Percentiles rank a stretch among this genome's conserved stretches.
Evolutionary conservation across 2,329 filamentous ascomycete species (phyloP).

Genomic region (Aspergillus brasiliensis): DNA sequence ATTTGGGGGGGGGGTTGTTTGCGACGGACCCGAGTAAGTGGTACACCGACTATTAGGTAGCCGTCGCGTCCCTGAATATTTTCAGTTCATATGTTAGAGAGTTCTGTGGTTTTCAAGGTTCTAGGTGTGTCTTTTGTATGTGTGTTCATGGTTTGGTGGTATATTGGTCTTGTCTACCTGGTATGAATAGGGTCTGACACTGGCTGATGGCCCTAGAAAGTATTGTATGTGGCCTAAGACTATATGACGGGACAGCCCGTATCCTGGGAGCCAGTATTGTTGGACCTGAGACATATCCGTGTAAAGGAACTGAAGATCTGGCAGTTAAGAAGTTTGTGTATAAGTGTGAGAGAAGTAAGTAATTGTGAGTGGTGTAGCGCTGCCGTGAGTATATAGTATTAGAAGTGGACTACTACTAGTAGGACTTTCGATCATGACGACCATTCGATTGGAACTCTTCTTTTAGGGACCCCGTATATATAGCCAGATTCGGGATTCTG

Average conservation of each 20-base stretch:
- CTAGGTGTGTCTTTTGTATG: too few species aligned
- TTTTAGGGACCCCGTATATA: slow-evolving; percentile 9
- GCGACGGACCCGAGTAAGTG: slow-evolving; percentile 47
- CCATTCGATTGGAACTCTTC: background rate
- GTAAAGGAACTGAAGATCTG: too few species aligned
- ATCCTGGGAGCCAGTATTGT: slow-evolving; percentile 54
- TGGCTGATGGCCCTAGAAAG: slow-evolving; percentile 51
- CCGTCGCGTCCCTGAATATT: slow-evolving; percentile 49
- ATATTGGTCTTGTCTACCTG: slow-evolving; percentile 38
- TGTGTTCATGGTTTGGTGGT: too few species aligned
- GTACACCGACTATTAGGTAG: slow-evolving; percentile 50
- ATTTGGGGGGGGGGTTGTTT: slow-evolving; percentile 1
- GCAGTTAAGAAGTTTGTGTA: too few species aligned
- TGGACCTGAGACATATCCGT: slow-evolving; percentile 40
- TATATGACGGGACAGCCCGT: slow-evolving; percentile 52
- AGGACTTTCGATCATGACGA: background rate
- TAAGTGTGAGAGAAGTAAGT: background rate
- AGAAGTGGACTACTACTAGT: background rate
- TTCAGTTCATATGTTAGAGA: background rate
- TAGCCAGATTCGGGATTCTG: slow-evolving; percentile 1
- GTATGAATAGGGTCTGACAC: slow-evolving; percentile 50
- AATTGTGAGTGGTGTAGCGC: background rate
- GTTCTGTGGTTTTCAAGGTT: background rate
- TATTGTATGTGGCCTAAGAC: slow-evolving; percentile 53
- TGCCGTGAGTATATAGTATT: background rate